Percentiles rank a stretch among this genome's conserved stretches.
Evolutionary conservation across 441 rosid genomes (phyloP).

Genomic region (Croton laevigatus): DNA sequence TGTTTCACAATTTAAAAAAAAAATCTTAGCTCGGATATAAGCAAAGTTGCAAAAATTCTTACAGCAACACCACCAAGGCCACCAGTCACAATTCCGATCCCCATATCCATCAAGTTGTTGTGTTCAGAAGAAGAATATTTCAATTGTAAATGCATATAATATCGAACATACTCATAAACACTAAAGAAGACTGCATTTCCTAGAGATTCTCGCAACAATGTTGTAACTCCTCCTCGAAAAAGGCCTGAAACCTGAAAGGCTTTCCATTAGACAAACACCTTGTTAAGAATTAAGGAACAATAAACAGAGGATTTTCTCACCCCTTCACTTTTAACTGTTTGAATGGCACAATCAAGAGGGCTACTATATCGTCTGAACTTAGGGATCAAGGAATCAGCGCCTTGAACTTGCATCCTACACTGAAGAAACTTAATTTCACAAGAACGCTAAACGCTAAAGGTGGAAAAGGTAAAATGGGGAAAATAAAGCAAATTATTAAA

Average conservation of each 20-base stretch:
- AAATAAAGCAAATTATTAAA: background rate
- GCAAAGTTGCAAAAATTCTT: slow-evolving; percentile 32
- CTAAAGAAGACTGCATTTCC: slow-evolving; percentile 83
- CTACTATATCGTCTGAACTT: slow-evolving; percentile 54
- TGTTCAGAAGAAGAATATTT: slow-evolving; percentile 40
- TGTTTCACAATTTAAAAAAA: background rate
- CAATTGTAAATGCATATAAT: slow-evolving; percentile 57
- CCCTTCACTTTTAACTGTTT: slow-evolving; percentile 75
- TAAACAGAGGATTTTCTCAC: slow-evolving; percentile 46
- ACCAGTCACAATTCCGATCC: slow-evolving; percentile 69
- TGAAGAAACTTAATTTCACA: slow-evolving; percentile 49
- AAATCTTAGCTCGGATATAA: background rate
- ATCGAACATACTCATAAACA: slow-evolving; percentile 67
- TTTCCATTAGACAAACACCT: slow-evolving; percentile 33
- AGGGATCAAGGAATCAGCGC: slow-evolving; percentile 67
- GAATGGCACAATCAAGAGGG: slow-evolving; percentile 78
- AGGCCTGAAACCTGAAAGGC: slow-evolving; percentile 74
- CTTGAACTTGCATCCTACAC: slow-evolving; percentile 99
- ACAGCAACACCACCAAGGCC: slow-evolving; percentile 92
- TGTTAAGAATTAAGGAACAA: background rate
- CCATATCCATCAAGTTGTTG: slow-evolving; percentile 66
- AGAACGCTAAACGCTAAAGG: slow-evolving; percentile 27
- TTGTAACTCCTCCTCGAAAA: slow-evolving; percentile 73
- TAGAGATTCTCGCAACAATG: slow-evolving; percentile 69
- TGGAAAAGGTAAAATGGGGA: background rate